Conservation (phyloP, 2,329 filamentous ascomycete species). For the Aspergillus transmontanensis region DNA sequence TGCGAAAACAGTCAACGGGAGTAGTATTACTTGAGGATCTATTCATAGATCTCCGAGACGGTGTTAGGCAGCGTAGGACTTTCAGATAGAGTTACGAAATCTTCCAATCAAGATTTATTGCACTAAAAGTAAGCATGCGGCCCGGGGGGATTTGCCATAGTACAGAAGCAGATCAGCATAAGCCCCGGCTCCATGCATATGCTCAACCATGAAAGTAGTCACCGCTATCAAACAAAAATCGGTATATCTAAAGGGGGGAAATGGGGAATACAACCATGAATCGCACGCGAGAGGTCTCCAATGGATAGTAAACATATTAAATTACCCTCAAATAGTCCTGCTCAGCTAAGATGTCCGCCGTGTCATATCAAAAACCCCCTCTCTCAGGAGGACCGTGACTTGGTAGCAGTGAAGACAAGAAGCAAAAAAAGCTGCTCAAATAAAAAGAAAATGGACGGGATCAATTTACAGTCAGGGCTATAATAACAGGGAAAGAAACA, state of each 20-base stretch:
- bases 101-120: neutral
- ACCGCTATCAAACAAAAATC: neutral
- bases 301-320: slow-evolving; percentile 16
- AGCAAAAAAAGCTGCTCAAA: neutral
- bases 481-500: slow-evolving; percentile 18
- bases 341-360: slow-evolving; percentile 7
- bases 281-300: neutral
- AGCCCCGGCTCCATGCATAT: neutral
- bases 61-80: neutral
- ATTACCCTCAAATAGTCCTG: slow-evolving; percentile 20
- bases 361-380: slow-evolving; percentile 10
- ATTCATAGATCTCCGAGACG: neutral
- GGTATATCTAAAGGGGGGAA: neutral
- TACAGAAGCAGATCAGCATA: neutral
- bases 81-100: neutral
- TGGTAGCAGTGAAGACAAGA: slow-evolving; percentile 7
- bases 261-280: neutral
- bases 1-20: neutral
- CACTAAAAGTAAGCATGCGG: neutral
- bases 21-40: neutral
- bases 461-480: slow-evolving; percentile 23
- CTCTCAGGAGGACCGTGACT: slow-evolving; percentile 6
- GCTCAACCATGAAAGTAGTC: neutral
- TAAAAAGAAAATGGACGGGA: slow-evolving; percentile 10
- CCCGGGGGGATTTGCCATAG: neutral